Base-by-base conservation (phyloP, 2,329 filamentous ascomycete genomes). In the Trichoderma sp. region DNA sequence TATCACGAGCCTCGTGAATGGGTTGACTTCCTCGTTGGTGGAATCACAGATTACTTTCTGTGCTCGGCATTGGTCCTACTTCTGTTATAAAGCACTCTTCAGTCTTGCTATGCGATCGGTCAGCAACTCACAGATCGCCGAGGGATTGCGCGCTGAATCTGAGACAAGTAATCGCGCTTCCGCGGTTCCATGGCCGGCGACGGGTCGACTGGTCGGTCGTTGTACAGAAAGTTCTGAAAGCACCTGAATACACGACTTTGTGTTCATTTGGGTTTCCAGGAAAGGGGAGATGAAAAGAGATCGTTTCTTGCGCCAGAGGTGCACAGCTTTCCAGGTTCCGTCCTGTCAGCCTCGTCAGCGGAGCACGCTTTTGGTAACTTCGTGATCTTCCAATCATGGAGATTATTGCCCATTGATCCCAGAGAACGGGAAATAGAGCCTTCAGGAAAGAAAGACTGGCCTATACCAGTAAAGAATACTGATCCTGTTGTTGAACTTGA, bases 361-460 rank as follows among this genome's bases (percentile, higher is more conserved):
- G 43, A 56, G 26, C 52, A 26, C 7, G 15, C 9, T 28, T 15
- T 21, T 26, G 26, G 3, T 15, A 28, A n/a, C n/a, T n/a, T n/a
- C n/a, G n/a, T n/a, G n/a, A n/a, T n/a, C n/a, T 26, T 26, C 6
- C 5, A 5, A 50, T 26, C 26, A 28, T 24, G 30, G 15, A 30
- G 24, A 45, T 12, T 21, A 19, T 12, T 45, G 10, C 55, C 47
- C 10, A 58, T 14, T 47, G 2, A 9, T 14, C n/a, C 2, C n/a
- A 58, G 41, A 47, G 41, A 19, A 24, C 55, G 7, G 55, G 41
- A 30, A 58, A 34, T 24, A 41, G 55, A 4, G 21, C 54, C 3
- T 57, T 57, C 15, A 57, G 39, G 14, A 57, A 44, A 28, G 54
- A 57, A 44, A 30, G 55, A 41, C 26, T 58, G 55, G 55, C 24